phyloP scores from a whole-genome alignment of 306 rosid species.

The Trichosanthes cucumerina region DNA sequence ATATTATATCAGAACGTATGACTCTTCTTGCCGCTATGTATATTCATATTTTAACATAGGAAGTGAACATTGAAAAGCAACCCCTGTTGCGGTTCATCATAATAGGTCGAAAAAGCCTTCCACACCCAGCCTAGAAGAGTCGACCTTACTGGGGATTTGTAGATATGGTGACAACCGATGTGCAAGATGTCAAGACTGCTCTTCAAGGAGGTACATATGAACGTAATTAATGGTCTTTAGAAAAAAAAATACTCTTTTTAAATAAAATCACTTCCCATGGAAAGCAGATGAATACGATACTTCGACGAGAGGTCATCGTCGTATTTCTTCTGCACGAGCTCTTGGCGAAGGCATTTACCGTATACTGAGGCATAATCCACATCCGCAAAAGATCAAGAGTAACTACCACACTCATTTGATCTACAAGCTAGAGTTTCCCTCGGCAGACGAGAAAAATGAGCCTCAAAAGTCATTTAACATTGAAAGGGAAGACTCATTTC shows the following conservation, averaged over 20 bases:
- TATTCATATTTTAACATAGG: neutral
- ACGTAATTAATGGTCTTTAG: too few relatives aligned
- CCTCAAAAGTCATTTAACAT: slow-evolving; percentile 45
- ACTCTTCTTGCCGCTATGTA: too few relatives aligned
- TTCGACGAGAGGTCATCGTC: slow-evolving; percentile 30
- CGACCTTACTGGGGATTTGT: slow-evolving; percentile 51
- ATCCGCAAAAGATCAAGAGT: slow-evolving; percentile 11
- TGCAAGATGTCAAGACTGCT: slow-evolving; percentile 31
- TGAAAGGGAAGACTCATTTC: slow-evolving; percentile 36
- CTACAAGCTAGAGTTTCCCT: slow-evolving; percentile 48
- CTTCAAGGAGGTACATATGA: too few relatives aligned
- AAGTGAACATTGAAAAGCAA: slow-evolving; percentile 43
- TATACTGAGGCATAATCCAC: slow-evolving; percentile 27
- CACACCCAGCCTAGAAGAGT: slow-evolving; percentile 22
- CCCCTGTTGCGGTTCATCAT: slow-evolving; percentile 33
- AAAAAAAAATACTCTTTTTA: too few relatives aligned
- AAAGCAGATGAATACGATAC: slow-evolving; percentile 50
- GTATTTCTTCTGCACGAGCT: slow-evolving; percentile 27
- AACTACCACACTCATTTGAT: slow-evolving; percentile 42
- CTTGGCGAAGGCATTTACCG: slow-evolving; percentile 51
- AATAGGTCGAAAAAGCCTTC: slow-evolving; percentile 56
- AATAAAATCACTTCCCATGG: too few relatives aligned
- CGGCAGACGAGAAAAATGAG: slow-evolving; percentile 17
- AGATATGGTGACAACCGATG: slow-evolving; percentile 34
- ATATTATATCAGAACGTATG: too few relatives aligned